Conservation (phyloP, 2,329 filamentous ascomycete genomes). For the Hypoxylon sp. region DNA sequence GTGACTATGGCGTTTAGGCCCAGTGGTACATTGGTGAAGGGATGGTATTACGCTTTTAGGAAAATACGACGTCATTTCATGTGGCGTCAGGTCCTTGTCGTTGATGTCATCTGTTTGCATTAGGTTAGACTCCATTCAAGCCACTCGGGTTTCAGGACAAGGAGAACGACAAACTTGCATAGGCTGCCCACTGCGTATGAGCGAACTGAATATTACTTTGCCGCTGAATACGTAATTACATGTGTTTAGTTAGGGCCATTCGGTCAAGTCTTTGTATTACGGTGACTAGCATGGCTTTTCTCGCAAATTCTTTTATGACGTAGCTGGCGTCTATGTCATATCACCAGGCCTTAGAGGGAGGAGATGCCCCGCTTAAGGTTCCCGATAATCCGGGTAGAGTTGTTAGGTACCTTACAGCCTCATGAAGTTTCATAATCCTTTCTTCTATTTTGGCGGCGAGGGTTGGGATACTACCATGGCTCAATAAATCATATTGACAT, state of each 20-base stretch:
- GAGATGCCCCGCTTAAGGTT: too few relatives aligned
- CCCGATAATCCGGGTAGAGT: too few relatives aligned
- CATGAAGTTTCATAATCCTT: too few relatives aligned
- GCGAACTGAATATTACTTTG: neutral
- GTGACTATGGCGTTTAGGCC: constrained; percentile 25
- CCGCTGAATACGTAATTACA: constrained; percentile 24
- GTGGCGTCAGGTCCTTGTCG: constrained; percentile 18
- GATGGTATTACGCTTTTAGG: constrained; percentile 36
- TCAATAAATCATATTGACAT: too few relatives aligned
- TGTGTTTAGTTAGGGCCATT: neutral
- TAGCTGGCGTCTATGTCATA: constrained; percentile 5
- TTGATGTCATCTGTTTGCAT: constrained; percentile 35
- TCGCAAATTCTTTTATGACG: constrained; percentile 22
- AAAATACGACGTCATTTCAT: constrained; percentile 34
- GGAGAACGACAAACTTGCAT: neutral
- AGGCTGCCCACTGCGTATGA: constrained; percentile 3
- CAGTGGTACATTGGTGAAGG: constrained; percentile 12
- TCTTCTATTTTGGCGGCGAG: too few relatives aligned
- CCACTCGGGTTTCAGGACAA: constrained; percentile 10
- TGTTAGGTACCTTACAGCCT: too few relatives aligned
- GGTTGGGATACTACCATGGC: too few relatives aligned
- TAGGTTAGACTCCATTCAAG: constrained; percentile 24
- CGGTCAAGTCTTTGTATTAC: neutral
- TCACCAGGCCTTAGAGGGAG: too few relatives aligned
- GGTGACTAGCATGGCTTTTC: neutral